Conservation (phyloP, 73 alveolate species). For the Paramecium sexaurelia region DNA sequence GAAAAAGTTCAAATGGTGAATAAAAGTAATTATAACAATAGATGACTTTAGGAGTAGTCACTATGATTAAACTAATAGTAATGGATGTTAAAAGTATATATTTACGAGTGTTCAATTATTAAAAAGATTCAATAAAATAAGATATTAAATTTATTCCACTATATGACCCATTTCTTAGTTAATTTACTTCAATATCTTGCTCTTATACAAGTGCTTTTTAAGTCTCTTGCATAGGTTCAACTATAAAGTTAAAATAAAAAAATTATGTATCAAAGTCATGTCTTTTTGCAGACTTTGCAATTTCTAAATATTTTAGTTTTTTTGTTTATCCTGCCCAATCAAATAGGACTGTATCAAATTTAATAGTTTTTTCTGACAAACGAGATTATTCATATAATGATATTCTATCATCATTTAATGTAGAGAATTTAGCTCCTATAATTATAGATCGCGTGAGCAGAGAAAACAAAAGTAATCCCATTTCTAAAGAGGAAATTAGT, state of each 20-base stretch:
- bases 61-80: neutral
- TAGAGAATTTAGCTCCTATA: constrained; percentile 3
- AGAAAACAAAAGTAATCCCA: constrained; percentile 50
- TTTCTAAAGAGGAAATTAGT: neutral
- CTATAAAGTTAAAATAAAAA: neutral
- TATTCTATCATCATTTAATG: neutral
- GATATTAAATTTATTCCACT: neutral
- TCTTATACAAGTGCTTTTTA: neutral
- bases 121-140: neutral
- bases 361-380: neutral
- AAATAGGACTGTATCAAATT: constrained; percentile 43
- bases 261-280: constrained; percentile 23
- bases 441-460: neutral
- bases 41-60: neutral
- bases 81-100: neutral
- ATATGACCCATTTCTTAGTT: neutral
- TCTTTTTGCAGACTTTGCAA: neutral
- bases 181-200: neutral
- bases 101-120: neutral
- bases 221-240: constrained; percentile 9
- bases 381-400: neutral
- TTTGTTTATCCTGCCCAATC: constrained; percentile 14
- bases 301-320: neutral
- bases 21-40: neutral
- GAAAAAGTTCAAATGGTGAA: neutral